phyloP scores from a whole-genome alignment of 2,329 filamentous ascomycete species.

The Fusarium pilosicola region DNA sequence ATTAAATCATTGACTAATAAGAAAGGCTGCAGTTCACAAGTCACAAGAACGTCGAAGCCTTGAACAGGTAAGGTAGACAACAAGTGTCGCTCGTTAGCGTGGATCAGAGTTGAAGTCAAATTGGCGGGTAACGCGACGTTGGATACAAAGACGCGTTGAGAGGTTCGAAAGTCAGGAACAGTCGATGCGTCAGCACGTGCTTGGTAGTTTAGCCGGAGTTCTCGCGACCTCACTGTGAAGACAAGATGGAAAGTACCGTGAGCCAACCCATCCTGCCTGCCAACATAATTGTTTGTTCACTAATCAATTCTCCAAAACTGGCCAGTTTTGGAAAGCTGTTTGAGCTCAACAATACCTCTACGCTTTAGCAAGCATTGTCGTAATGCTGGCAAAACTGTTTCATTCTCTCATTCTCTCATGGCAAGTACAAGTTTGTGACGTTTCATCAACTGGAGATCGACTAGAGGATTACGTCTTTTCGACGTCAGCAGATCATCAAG shows the following conservation, averaged over 20 bases:
- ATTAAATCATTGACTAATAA: neutral
- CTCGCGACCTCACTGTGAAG: neutral
- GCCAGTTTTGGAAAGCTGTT: neutral
- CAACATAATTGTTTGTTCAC: slow-evolving; percentile 15
- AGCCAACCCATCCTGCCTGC: neutral
- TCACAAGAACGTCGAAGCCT: neutral
- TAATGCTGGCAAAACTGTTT: neutral
- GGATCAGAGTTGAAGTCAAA: slow-evolving; percentile 8
- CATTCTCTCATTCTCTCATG: neutral
- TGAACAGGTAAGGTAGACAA: neutral
- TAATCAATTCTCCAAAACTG: slow-evolving; percentile 15
- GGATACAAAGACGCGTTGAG: slow-evolving; percentile 24
- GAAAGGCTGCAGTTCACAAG: neutral
- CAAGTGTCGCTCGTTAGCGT: neutral
- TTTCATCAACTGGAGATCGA: neutral
- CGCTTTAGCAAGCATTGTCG: neutral
- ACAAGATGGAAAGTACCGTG: neutral
- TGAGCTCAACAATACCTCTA: neutral
- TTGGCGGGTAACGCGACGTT: slow-evolving; percentile 26
- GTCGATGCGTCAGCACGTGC: slow-evolving; percentile 34
- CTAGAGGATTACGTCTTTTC: slow-evolving; percentile 21
- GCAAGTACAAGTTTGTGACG: neutral
- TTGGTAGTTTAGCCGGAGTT: slow-evolving; percentile 14
- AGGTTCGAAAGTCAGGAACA: neutral
- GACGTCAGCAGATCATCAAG: slow-evolving; percentile 27